Percentiles rank a stretch among this genome's conserved stretches.
Evolutionary conservation across 805 yeast genomes (phyloP).

Genomic region (Nakazawaea holstii): DNA sequence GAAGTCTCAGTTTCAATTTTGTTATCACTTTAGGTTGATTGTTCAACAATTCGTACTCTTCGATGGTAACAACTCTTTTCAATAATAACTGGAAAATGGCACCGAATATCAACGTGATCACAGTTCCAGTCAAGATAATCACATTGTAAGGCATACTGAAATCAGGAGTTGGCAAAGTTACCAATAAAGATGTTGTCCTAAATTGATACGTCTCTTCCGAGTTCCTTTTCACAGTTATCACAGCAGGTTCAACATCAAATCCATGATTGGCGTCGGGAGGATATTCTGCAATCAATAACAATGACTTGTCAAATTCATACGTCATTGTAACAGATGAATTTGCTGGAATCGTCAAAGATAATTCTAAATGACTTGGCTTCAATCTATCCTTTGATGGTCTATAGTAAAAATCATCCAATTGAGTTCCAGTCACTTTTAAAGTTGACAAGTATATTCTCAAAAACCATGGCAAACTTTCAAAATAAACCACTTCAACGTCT

Average conservation of each 20-base stretch:
- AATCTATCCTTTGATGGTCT: conserved; percentile 74
- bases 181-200: conserved; percentile 81
- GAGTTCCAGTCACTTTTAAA: conserved; percentile 31
- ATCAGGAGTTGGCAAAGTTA: conserved; percentile 93
- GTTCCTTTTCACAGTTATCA: conserved; percentile 48
- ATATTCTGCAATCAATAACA: conserved; percentile 80
- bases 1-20: neutral
- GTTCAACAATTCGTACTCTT: conserved; percentile 32
- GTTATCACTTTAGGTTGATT: neutral
- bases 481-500: conserved; percentile 51
- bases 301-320: conserved; percentile 81
- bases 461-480: conserved; percentile 91
- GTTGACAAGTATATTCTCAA: conserved; percentile 80
- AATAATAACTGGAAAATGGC: conserved; percentile 73
- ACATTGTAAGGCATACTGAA: conserved; percentile 99
- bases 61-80: conserved; percentile 70
- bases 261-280: conserved; percentile 99
- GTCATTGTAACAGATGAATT: conserved; percentile 53
- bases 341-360: conserved; percentile 60
- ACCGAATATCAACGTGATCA: conserved; percentile 90
- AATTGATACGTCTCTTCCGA: conserved; percentile 36
- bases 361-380: conserved; percentile 81
- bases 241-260: conserved; percentile 89
- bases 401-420: conserved; percentile 51
- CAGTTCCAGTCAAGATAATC: conserved; percentile 87